These are phyloP conservation scores for Solanum dulcamara DNA, from an alignment of 257 asterid genomes.

Conservation along the genomic window DNA sequence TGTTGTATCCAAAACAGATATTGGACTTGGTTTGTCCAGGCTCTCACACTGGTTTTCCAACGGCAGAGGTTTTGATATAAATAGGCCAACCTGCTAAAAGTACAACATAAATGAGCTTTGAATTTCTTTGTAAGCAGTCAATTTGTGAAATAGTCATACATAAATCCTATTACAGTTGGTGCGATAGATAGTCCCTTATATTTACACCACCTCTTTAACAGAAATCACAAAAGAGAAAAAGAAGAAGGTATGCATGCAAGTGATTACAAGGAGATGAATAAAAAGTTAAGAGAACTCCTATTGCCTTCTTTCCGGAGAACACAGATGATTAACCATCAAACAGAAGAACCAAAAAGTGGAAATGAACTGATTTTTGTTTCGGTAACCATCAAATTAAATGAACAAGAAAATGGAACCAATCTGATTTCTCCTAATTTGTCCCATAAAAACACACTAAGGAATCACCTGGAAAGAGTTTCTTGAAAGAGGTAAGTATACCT, in stretches of 20 bases:
- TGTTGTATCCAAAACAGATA: slow-evolving; percentile 67
- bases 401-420: not conserved
- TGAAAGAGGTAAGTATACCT: slow-evolving; percentile 26
- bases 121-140: not conserved
- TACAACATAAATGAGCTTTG: not conserved
- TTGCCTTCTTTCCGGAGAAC: not conserved
- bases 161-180: not conserved
- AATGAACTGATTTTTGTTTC: not conserved
- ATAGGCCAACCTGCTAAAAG: slow-evolving; percentile 36
- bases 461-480: not conserved
- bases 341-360: not conserved
- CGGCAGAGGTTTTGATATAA: slow-evolving; percentile 18
- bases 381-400: not conserved
- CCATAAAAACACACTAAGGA: not conserved
- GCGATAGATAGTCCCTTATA: not conserved
- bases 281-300: not conserved
- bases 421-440: not conserved
- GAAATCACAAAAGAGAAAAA: not conserved
- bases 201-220: not conserved
- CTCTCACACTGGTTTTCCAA: slow-evolving; percentile 47
- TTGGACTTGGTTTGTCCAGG: slow-evolving; percentile 88
- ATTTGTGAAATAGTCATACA: not conserved
- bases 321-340: not conserved
- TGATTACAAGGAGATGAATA: not conserved
- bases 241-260: not conserved